Conservation (phyloP, 495 filamentous ascomycete species). For the Thermothielavioides terrestris region DNA sequence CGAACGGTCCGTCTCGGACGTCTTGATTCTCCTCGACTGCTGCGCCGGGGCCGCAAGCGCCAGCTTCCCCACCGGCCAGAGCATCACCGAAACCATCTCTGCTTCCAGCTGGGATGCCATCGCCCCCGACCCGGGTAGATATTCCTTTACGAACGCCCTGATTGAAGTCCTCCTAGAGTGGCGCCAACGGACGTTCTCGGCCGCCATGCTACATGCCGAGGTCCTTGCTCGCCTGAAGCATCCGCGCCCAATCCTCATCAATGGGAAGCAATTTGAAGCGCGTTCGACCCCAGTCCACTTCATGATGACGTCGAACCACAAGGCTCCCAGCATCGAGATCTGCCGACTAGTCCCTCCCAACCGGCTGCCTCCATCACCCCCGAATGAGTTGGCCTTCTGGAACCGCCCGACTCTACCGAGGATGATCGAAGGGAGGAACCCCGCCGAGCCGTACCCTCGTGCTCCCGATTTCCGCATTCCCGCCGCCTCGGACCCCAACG, state of each 20-base stretch:
- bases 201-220: conserved; percentile 45
- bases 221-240: conserved; percentile 44
- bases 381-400: conserved; percentile 16
- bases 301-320: conserved; percentile 46
- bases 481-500: conserved; percentile 28
- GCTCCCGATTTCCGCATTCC: conserved; percentile 16
- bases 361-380: conserved; percentile 26
- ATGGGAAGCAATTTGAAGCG: conserved; percentile 43
- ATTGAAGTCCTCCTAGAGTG: conserved; percentile 46
- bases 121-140: conserved; percentile 42
- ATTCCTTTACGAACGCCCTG: conserved; percentile 43
- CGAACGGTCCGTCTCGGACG: conserved; percentile 44
- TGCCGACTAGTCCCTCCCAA: conserved; percentile 25
- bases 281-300: conserved; percentile 45
- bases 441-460: conserved; percentile 11
- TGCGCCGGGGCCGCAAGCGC: conserved; percentile 46
- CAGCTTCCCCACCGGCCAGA: conserved; percentile 38
- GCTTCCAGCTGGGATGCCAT: conserved; percentile 47
- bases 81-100: conserved; percentile 46
- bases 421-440: conserved; percentile 12
- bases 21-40: conserved; percentile 46
- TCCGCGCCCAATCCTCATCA: conserved; percentile 40
- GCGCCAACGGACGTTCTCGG: conserved; percentile 38
- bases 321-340: conserved; percentile 44
- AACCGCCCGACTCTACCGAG: conserved; percentile 2